Evolutionary conservation across 192 early-diverging fungal genomes (phyloP), one percentile per base, ranked within the genome.

Genomic region (Coemansia sp.): DNA sequence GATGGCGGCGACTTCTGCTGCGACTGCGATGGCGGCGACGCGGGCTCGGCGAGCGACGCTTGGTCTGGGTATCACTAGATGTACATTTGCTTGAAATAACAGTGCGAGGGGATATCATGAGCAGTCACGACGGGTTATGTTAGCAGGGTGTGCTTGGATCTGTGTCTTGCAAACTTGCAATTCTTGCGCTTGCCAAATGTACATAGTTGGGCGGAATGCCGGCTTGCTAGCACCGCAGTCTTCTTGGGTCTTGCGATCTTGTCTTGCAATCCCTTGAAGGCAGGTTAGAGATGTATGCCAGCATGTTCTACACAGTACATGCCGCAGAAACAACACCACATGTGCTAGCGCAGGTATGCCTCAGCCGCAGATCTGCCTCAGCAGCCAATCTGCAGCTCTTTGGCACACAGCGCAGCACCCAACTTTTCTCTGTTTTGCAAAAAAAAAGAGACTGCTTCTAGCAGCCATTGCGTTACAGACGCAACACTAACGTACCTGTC

Each of bases 181-280:
- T n/a, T 21, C 51, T 53, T 53, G 51, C 11, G 19, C 24, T 19
- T 22, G 12, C 12, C 51, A 53, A 22, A 22, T 53, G 21, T 22
- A 53, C 21, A 22, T 53, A 12, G 51, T 17, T 53, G 51, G 15
- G 19, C 21, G 24, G 19, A 24, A 24, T 53, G 51, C 12, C 21
- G 51, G 51, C 51, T 53, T 53, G 51, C 22, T 53, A 24, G 19
- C 29, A 32, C 29, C 29, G 29, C 29, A 6, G 21, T 24, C 11
- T 54, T 39, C 58, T 60, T 57, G 60, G 60, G 61, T 62, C 73
- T 70, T 69, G 73, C 59, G 50, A 69, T 57, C 67, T 66, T 66
- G 67, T 54, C 72, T 75, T 75, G 66, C 72, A 69, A 75, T 68
- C 62, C 66, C 62, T 61, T 64, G 66, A 24, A 59, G 23, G 41